These are phyloP conservation scores for Penicillium vulpinum DNA, from an alignment of 2,329 filamentous ascomycete genomes.

Conservation along the genomic window DNA sequence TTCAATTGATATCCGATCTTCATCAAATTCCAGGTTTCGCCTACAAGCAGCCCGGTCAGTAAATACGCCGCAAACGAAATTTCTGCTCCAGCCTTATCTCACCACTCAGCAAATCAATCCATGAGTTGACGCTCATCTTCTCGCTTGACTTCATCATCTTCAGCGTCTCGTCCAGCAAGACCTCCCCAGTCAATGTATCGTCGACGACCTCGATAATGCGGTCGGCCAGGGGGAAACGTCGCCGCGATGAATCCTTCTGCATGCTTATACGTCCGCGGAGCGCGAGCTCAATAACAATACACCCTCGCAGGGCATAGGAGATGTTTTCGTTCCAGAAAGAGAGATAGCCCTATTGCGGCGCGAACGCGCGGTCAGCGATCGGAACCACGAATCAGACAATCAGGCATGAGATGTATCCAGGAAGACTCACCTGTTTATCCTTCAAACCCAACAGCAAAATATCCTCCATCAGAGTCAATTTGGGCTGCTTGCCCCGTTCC, in stretches of 20 bases:
- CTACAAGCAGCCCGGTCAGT: conserved; percentile 49
- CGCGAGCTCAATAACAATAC: conserved; percentile 96
- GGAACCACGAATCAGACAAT: conserved; percentile 5
- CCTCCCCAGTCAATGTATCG: conserved; percentile 93
- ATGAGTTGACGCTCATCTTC: conserved; percentile 99
- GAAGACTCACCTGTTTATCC: conserved; percentile 85
- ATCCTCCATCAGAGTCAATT: conserved; percentile 98
- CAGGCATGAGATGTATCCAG: conserved; percentile 2
- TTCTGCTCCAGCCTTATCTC: conserved; percentile 34
- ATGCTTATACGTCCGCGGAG: conserved; percentile 96
- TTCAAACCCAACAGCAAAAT: conserved; percentile 92
- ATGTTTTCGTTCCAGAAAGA: conserved; percentile 99
- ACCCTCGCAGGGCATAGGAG: conserved; percentile 93
- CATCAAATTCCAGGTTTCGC: conserved; percentile 99
- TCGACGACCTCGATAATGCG: conserved; percentile 96
- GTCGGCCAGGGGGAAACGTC: conserved; percentile 90
- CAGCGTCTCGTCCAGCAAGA: conserved; percentile 92
- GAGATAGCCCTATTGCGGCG: conserved; percentile 73
- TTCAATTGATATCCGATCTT: conserved; percentile 99
- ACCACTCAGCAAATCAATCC: conserved; percentile 99
- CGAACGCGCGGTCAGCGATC: conserved; percentile 23
- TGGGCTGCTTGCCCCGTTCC: conserved; percentile 95
- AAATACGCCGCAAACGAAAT: background rate
- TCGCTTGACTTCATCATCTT: conserved; percentile 99
- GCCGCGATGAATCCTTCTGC: conserved; percentile 91